Conservation (phyloP, 2,329 filamentous ascomycete species). For the Spiromastix sp. region DNA sequence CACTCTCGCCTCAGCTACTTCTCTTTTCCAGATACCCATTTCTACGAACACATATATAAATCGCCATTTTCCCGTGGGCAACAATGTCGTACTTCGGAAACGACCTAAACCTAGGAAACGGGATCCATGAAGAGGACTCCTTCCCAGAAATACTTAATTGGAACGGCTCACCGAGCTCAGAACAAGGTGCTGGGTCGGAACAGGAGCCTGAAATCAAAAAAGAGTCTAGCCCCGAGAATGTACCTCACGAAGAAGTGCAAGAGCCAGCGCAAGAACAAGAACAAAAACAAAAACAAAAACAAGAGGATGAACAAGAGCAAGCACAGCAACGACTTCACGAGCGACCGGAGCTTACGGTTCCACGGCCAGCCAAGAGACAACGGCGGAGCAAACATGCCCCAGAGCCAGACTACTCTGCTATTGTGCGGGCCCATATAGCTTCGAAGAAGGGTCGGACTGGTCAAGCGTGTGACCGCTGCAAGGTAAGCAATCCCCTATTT, state of each 20-base stretch:
- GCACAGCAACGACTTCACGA: background rate
- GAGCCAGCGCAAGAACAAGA: background rate
- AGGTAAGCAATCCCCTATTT: conserved; percentile 15
- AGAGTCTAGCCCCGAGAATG: no score
- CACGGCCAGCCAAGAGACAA: no score
- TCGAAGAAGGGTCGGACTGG: conserved; percentile 13
- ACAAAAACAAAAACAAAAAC: background rate
- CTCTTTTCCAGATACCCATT: no score
- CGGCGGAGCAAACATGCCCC: no score
- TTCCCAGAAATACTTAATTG: background rate
- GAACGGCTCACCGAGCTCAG: background rate
- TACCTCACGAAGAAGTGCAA: background rate
- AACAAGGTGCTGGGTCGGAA: background rate
- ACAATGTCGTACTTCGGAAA: background rate
- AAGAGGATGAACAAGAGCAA: background rate
- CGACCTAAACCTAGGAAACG: background rate
- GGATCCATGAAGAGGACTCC: background rate
- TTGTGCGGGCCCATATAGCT: no score
- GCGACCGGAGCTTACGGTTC: background rate
- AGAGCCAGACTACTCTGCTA: no score
- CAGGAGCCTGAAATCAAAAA: no score
- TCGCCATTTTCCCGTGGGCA: background rate
- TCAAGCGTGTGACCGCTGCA: conserved; percentile 22
- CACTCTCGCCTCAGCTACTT: no score
- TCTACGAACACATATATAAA: background rate